phyloP scores from a whole-genome alignment of 208 protist genomes.

The Trypanosoma lewisi region DNA sequence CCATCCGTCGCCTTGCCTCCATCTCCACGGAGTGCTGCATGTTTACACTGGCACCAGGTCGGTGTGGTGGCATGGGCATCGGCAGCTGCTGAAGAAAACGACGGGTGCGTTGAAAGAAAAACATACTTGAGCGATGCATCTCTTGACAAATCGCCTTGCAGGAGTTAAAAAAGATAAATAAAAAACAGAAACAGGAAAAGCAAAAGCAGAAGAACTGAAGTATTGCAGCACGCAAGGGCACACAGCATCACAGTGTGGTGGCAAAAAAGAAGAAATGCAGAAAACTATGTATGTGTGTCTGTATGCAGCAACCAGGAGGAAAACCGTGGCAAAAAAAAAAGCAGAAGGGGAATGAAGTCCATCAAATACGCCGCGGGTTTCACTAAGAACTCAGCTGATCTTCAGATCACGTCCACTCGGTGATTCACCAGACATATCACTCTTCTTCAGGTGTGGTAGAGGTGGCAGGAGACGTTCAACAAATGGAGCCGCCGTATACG shows the following conservation, averaged over 20 bases:
- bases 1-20: constrained; percentile 68
- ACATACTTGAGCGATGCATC: constrained; percentile 9
- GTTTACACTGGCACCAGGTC: constrained; percentile 35
- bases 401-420: neutral
- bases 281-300: too few relatives aligned
- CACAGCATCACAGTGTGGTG: too few relatives aligned
- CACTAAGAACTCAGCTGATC: too few relatives aligned
- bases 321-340: too few relatives aligned
- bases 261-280: too few relatives aligned
- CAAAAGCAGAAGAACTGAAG: too few relatives aligned
- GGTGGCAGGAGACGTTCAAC: constrained; percentile 6
- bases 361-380: too few relatives aligned
- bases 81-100: constrained; percentile 40
- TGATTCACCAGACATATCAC: neutral
- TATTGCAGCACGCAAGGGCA: too few relatives aligned
- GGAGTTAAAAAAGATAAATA: neutral
- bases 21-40: constrained; percentile 78
- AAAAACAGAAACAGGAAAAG: too few relatives aligned
- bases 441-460: neutral
- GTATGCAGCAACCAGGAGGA: too few relatives aligned
- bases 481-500: neutral
- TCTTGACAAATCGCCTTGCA: neutral
- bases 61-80: constrained; percentile 31
- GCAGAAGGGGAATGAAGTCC: too few relatives aligned
- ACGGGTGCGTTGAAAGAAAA: constrained; percentile 29